phyloP scores from a whole-genome alignment of 495 filamentous ascomycete genomes.

The Tuber magnatum region DNA sequence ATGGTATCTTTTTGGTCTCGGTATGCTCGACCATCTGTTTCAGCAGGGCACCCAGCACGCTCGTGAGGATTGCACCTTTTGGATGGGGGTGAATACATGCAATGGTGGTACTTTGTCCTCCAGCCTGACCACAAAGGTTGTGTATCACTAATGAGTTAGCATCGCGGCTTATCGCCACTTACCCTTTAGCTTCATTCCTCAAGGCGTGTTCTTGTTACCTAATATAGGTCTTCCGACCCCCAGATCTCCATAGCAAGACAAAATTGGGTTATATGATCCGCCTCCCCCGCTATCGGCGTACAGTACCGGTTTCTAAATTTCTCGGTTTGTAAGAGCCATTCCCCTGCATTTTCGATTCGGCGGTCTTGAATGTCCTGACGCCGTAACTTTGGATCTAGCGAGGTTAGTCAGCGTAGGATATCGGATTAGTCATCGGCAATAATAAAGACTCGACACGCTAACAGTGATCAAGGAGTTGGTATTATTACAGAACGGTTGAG shows the following conservation, averaged over 20 bases:
- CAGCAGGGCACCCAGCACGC: not conserved
- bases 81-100: not conserved
- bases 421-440: no score
- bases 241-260: not conserved
- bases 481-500: no score
- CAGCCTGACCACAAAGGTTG: not conserved
- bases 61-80: not conserved
- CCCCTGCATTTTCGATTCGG: no score
- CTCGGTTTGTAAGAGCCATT: no score
- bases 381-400: not conserved
- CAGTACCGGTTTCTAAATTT: no score
- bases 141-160: not conserved
- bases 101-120: not conserved
- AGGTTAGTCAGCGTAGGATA: no score
- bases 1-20: not conserved
- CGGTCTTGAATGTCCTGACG: not conserved
- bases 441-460: no score
- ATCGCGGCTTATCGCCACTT: not conserved
- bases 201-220: not conserved
- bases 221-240: not conserved
- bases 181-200: not conserved
- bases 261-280: no score
- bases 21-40: not conserved
- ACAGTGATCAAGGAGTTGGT: no score
- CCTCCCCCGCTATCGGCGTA: no score